Base-by-base conservation (phyloP, 208 protist genomes). In the Leishmania turanica region DNA sequence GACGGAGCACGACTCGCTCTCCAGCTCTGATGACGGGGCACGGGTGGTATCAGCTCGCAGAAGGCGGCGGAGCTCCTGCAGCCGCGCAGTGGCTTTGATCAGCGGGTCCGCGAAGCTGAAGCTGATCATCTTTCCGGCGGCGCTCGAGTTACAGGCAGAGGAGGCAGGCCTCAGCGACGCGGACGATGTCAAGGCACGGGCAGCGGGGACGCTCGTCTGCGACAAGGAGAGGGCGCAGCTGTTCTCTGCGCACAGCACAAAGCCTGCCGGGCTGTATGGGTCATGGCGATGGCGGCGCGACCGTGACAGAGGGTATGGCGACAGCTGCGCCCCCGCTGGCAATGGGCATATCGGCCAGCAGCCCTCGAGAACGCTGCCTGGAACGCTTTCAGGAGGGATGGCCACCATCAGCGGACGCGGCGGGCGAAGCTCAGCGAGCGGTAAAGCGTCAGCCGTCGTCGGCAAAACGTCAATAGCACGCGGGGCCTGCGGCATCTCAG, bases 71-170 rank as follows among this genome's bases (percentile, higher is more conserved):
- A 65, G 82, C 82, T 85, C 82, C 8, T 64, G 82, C 5, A 79
- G 64, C n/a, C 54, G 71, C 7, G 82, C 76, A 17, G 82, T 75
- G 1, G 78, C 76, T 42, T 85, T 81, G 53, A 85, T 85, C 17
- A 82, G 70, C 31, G 82, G 82, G 27, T 85, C 82, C 54, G 79
- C 60, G 58, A 85, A 85, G 60, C 75, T 65, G 65, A 82, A 85
- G 45, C 62, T 78, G 1, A 37, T 64, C 34, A 56, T 53, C 77
- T 53, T 27, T n/a, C 40, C 27, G n/a, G 72, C 40, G 31, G 7
- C 31, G 47, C 82, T 75, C 69, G 70, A 8, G 13, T 64, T 19
- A 34, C 62, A 81, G 13, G 42, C 82, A 31, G 72, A 56, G 49
- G 51, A 65, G 31, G 73, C 54, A 37, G 69, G 73, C 77, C 49